Evolutionary conservation across 768 basidiomycete genomes (phyloP), one percentile per base, ranked within the genome.

Genomic region (Pleurotus ostreatus): DNA sequence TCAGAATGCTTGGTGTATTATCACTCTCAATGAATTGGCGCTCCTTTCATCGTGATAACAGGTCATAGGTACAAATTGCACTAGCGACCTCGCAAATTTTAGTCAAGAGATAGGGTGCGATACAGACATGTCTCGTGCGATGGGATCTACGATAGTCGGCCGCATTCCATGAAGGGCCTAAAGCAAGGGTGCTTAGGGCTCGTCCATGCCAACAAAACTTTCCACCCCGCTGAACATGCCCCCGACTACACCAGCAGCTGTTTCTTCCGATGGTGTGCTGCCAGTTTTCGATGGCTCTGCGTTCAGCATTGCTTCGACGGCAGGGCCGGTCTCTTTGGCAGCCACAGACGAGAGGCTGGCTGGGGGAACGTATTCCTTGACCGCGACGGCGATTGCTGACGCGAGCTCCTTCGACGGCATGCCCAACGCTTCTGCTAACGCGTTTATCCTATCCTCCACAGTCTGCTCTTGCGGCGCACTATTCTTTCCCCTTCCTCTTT

Each of bases 381-480:
- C 81, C 0, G 81, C 84, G 47, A 71, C 75, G 0, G 83, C 84
- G 47, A 89, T 82, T 0, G 86, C 88, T 15, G 72, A 74, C 2
- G 88, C 86, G 1, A 90, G 70, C 38, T 86, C 82, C 40, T 72
- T 69, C 13, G 83, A 74, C 0, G 81, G 77, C 62, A 89, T 78
- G 1, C 86, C 88, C 26, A 90, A 71, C 30, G 78, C 82, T 5
- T 71, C 69, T 9, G 88, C 88, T 9, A 90, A 73, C 12, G 76
- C 80, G 49, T 81, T 78, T 54, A 89, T 80, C 37, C 76, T 73
- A 3, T 74, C 72, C 62, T 88, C 85, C 40, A 89, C 73, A 3
- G 66, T 74, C 3, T 67, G 60, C 54, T 34, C 41, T 46, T 46
- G 45, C 8, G 12, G 16, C 2, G 41, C n/a, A 34, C 30, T 34